Base-by-base conservation (phyloP, 2,329 filamentous ascomycete species). In the Aspergillus novofumigatus region DNA sequence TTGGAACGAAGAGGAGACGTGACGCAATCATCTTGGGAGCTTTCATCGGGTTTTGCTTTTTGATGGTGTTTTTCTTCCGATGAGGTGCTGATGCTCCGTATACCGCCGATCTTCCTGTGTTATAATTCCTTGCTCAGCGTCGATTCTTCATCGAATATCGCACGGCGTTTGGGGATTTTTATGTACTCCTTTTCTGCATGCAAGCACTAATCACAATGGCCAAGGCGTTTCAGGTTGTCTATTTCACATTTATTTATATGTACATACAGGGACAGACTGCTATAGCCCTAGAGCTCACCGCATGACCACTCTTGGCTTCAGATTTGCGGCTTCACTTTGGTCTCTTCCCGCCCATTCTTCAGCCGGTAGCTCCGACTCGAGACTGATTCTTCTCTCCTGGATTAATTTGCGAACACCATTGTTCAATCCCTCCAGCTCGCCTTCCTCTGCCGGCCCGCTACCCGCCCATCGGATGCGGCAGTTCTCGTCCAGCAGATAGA, bases 401-500 rank as follows among this genome's bases (percentile, higher is more conserved):
- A 80, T 65, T 56, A 80, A 65, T 59, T 72, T 77, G 60, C 63
- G 67, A 38, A 79, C 59, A 2, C 74, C 75, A 26, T 70, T 67
- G 55, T 79, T 78, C 59, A 81, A 64, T 17, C 69, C 71, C 54
- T 76, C 72, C 62, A 76, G 64, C 69, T 78, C 77, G 23, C 64
- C 67, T 32, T 68, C 62, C 57, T 77, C 71, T 14, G 77, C 75
- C 52, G 75, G 69, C 42, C 74, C 78, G 61, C 92, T 96, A 3
- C 90, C 94, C 0, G 93, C 94, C 94, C 94, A 99, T 56, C 94
- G 84, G 65, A 99, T 95, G 75, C 86, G 89, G 73, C 92, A 96
- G 62, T 92, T 81, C 60, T 86, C 81, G 72, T 99, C 94, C 57
- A 99, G 81, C 50, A 99, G 81, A 75, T 96, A 99, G 4, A 92